Evolutionary conservation across 1,284 basidiomycete species (phyloP).

Genomic region (Testicularia cyperi): DNA sequence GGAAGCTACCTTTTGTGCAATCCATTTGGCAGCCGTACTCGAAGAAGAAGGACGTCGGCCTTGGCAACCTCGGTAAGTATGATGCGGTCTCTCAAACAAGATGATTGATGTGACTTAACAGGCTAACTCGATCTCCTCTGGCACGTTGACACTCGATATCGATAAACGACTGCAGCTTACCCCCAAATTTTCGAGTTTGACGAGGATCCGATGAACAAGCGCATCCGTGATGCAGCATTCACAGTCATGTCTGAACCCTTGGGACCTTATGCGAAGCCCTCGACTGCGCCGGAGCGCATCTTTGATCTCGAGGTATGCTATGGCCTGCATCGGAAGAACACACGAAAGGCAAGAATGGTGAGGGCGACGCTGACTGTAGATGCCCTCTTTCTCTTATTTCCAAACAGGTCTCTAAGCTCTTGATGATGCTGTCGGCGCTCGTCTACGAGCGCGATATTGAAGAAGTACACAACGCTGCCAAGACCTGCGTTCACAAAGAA

Average conservation of each 20-base stretch:
- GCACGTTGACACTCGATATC: too few relatives aligned
- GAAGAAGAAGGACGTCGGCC: slow-evolving; percentile 8
- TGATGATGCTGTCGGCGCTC: slow-evolving; percentile 31
- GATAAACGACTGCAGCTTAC: slow-evolving; percentile 51
- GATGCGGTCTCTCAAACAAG: too few relatives aligned
- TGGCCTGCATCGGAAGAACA: too few relatives aligned
- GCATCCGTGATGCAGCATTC: slow-evolving; percentile 49
- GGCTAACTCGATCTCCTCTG: too few relatives aligned
- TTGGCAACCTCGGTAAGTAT: slow-evolving; percentile 21
- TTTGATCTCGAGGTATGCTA: slow-evolving; percentile 39
- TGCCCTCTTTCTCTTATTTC: too few relatives aligned
- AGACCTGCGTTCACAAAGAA: background rate
- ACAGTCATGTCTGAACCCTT: slow-evolving; percentile 34
- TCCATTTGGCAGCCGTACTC: slow-evolving; percentile 8
- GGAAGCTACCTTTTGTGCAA: slow-evolving; percentile 23
- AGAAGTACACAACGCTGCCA: slow-evolving; percentile 14
- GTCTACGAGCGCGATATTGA: slow-evolving; percentile 33
- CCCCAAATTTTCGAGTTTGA: slow-evolving; percentile 58
- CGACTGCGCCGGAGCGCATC: slow-evolving; percentile 24
- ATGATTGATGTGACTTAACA: too few relatives aligned
- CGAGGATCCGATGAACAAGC: slow-evolving; percentile 28
- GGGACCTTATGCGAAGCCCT: slow-evolving; percentile 7
- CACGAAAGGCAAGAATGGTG: too few relatives aligned
- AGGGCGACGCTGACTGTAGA: background rate
- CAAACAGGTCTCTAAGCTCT: slow-evolving; percentile 19